These are phyloP conservation scores for Pinus albicaulis DNA, from an alignment of 75 land plant species.

Conservation along the genomic window DNA sequence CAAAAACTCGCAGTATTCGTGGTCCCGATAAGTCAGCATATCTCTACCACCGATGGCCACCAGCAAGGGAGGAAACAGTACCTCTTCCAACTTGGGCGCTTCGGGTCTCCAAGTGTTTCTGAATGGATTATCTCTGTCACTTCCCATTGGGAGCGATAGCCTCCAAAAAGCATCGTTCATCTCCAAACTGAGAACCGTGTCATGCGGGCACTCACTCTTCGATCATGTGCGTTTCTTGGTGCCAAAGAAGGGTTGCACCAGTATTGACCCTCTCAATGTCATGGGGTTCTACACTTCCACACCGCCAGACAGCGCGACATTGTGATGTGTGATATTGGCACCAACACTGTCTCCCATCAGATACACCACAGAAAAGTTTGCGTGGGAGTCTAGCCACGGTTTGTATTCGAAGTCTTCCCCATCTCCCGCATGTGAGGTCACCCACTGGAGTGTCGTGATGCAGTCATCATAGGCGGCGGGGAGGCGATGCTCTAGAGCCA, in stretches of 20 bases:
- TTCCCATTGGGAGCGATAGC: slow-evolving; percentile 43
- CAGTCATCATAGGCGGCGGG: too few species aligned
- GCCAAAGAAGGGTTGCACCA: too few species aligned
- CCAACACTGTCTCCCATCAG: too few species aligned
- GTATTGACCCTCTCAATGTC: slow-evolving; percentile 29
- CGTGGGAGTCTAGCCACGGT: slow-evolving; percentile 16
- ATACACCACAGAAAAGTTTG: slow-evolving; percentile 31
- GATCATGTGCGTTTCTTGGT: slow-evolving; percentile 20
- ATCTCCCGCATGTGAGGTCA: background rate
- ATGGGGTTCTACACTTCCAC: background rate
- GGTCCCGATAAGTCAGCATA: slow-evolving; percentile 54
- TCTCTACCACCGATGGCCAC: slow-evolving; percentile 59
- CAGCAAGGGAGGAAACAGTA: slow-evolving; percentile 36
- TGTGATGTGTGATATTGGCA: background rate
- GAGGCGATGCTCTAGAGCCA: slow-evolving; percentile 26
- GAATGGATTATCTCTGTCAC: slow-evolving; percentile 42
- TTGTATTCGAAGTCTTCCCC: background rate
- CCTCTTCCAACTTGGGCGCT: background rate
- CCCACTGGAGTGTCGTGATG: too few species aligned
- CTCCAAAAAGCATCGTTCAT: slow-evolving; percentile 55
- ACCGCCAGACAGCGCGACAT: background rate
- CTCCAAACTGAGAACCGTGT: slow-evolving; percentile 13
- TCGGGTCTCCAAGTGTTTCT: slow-evolving; percentile 30
- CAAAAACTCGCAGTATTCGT: slow-evolving; percentile 38
- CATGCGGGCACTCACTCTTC: slow-evolving; percentile 12